Evolutionary conservation across 306 rosid species (phyloP).

Genomic region (Dalbergia oliveri): DNA sequence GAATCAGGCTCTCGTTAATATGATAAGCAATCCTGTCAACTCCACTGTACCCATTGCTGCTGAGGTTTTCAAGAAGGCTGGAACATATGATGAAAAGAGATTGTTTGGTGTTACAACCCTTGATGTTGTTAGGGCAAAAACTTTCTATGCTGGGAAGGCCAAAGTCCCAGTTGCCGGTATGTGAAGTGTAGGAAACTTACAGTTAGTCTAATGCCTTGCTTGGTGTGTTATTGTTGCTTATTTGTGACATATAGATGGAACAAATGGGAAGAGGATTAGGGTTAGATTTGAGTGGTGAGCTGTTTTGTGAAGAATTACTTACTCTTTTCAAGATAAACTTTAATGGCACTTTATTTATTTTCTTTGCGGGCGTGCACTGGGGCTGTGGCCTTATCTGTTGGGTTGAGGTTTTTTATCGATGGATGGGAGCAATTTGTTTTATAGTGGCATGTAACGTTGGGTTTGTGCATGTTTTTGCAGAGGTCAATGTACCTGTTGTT

Average conservation of each 20-base stretch:
- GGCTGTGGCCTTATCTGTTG: neutral
- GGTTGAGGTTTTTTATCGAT: too few relatives aligned
- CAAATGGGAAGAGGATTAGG: neutral
- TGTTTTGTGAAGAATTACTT: neutral
- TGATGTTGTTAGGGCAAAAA: slow-evolving; percentile 96
- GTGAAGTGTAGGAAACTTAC: slow-evolving; percentile 27
- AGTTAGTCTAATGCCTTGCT: slow-evolving; percentile 3
- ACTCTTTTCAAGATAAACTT: neutral
- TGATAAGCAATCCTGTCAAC: slow-evolving; percentile 99
- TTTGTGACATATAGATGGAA: neutral
- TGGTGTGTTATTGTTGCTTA: neutral
- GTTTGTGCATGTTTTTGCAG: slow-evolving; percentile 60
- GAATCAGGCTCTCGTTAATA: slow-evolving; percentile 84
- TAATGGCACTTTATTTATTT: neutral
- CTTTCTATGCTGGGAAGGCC: slow-evolving; percentile 97
- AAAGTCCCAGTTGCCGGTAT: slow-evolving; percentile 89
- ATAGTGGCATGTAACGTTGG: neutral
- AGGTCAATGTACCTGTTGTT: slow-evolving; percentile 93
- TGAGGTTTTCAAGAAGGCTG: slow-evolving; percentile 97
- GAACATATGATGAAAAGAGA: slow-evolving; percentile 78
- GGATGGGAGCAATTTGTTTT: too few relatives aligned
- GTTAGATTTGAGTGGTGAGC: neutral
- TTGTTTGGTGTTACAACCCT: slow-evolving; percentile 98
- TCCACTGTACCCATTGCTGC: slow-evolving; percentile 98
- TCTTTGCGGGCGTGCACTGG: neutral